These are phyloP conservation scores for Dendrocalamus sinicus DNA, from an alignment of 176 grass and related monocot species.

Conservation along the genomic window DNA sequence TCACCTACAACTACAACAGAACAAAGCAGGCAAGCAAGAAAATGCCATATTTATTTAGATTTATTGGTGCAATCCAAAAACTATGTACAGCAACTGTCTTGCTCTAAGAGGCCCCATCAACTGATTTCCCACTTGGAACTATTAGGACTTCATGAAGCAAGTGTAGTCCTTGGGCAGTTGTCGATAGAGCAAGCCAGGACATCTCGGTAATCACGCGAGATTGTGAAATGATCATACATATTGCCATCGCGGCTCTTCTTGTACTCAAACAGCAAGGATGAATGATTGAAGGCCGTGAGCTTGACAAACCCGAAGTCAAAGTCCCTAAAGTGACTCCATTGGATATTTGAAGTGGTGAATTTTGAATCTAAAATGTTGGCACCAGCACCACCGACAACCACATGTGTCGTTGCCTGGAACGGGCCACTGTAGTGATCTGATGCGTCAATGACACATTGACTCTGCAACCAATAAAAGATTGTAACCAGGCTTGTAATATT, in stretches of 20 bases:
- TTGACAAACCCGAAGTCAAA: constrained; percentile 39
- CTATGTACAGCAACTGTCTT: constrained; percentile 30
- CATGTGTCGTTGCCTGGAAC: constrained; percentile 72
- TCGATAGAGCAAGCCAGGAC: constrained; percentile 59
- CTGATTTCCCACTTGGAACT: background rate
- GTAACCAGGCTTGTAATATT: background rate
- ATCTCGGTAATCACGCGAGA: constrained; percentile 72
- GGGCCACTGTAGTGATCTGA: constrained; percentile 61
- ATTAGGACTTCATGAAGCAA: constrained; percentile 46
- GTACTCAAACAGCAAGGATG: constrained; percentile 32
- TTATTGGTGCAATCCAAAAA: constrained; percentile 22
- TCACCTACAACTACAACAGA: background rate
- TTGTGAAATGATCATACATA: constrained; percentile 73
- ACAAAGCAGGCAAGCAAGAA: background rate
- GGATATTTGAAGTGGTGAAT: constrained; percentile 47
- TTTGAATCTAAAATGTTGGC: constrained; percentile 41
- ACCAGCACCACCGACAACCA: constrained; percentile 72
- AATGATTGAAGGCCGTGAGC: constrained; percentile 41
- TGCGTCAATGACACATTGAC: constrained; percentile 55
- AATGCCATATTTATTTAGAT: background rate
- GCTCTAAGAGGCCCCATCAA: background rate
- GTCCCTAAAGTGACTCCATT: constrained; percentile 78
- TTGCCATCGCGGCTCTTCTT: constrained; percentile 46
- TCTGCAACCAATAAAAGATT: constrained; percentile 51
- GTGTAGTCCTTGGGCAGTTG: constrained; percentile 54